Conservation (phyloP, 768 basidiomycete species). For the Naganishia vishniacii region DNA sequence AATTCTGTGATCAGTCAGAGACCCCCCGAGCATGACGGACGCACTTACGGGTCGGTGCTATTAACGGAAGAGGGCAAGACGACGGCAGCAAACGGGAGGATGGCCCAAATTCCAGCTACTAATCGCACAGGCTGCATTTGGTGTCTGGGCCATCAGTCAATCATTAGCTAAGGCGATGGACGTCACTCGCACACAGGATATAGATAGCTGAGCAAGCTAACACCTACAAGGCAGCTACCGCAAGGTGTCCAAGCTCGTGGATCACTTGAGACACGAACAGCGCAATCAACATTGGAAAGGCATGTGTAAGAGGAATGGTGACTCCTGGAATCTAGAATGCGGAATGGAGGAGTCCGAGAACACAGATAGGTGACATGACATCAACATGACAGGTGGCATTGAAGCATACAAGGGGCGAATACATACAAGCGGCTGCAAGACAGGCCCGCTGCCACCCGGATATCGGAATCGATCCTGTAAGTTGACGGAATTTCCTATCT, state of each 20-base stretch:
- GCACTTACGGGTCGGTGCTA: background rate
- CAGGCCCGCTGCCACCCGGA: background rate
- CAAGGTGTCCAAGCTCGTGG: conserved; percentile 25
- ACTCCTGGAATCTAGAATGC: conserved; percentile 26
- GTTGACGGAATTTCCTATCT: background rate
- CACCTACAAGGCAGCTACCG: conserved; percentile 21
- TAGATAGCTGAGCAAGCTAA: too few species aligned
- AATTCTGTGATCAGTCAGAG: background rate
- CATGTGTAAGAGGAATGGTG: conserved; percentile 24
- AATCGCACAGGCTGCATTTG: background rate
- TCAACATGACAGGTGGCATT: background rate
- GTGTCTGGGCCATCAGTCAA: conserved; percentile 7
- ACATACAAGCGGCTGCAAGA: conserved; percentile 16
- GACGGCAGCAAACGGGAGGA: conserved; percentile 5
- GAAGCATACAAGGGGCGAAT: background rate
- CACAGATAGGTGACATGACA: background rate
- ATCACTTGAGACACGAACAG: conserved; percentile 22
- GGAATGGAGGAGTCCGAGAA: background rate
- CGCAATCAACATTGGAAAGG: conserved; percentile 20
- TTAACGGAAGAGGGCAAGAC: background rate
- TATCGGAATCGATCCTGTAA: background rate
- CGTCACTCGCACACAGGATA: too few species aligned
- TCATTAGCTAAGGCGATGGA: background rate
- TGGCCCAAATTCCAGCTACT: background rate
- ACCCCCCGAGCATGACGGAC: too few species aligned